Conservation (phyloP, 495 filamentous ascomycete genomes). For the Parmelia sp. region DNA sequence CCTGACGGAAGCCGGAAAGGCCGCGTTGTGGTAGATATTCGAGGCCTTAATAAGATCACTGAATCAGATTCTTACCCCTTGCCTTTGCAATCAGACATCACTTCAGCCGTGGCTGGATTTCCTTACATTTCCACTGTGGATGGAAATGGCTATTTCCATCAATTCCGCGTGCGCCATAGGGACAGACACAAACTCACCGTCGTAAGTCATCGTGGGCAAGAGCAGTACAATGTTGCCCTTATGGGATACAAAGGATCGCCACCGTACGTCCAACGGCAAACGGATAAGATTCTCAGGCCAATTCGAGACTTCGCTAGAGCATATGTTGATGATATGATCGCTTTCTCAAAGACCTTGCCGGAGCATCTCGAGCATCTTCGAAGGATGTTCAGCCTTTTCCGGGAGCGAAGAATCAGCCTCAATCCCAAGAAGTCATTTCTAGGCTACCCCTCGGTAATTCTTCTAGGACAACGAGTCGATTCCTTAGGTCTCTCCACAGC, state of each 20-base stretch:
- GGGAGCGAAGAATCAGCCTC: background rate
- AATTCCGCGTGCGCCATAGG: background rate
- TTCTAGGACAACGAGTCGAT: background rate
- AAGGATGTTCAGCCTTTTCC: background rate
- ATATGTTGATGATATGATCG: background rate
- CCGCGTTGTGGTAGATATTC: background rate
- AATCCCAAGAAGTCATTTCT: background rate
- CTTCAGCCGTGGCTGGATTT: background rate
- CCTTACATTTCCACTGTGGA: background rate
- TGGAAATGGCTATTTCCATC: background rate
- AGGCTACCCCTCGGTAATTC: background rate
- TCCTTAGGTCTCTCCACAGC: background rate
- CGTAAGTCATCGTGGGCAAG: background rate
- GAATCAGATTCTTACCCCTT: background rate
- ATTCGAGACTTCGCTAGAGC: background rate
- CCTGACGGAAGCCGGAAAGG: background rate
- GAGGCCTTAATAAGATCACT: background rate
- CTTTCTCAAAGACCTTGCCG: background rate
- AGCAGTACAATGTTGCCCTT: background rate
- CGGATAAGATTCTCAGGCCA: background rate
- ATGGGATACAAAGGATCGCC: slow-evolving; percentile 1
- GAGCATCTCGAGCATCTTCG: background rate
- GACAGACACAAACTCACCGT: background rate
- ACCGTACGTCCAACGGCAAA: background rate
- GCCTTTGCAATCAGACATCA: background rate